A percentile compares a stretch with the other conserved stretches of the same genome.
Conservation (phyloP, 2,329 filamentous ascomycete species). For the Cordyceps militaris region DNA sequence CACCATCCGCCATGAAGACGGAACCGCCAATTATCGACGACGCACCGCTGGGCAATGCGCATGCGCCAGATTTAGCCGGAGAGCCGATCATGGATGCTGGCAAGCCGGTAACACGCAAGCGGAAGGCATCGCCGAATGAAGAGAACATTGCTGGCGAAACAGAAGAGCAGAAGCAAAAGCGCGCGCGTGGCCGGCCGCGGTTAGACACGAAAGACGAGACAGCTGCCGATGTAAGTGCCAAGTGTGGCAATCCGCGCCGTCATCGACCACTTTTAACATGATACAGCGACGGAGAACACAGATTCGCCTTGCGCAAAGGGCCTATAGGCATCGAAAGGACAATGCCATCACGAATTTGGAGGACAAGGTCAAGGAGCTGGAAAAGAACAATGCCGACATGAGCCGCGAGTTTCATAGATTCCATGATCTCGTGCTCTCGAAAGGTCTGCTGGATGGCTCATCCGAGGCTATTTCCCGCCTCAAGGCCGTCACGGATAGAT, state of each 20-base stretch:
- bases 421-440: conserved; percentile 52
- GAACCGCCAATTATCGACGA: not conserved
- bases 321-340: conserved; percentile 80
- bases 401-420: conserved; percentile 62
- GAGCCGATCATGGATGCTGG: not conserved
- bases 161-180: conserved; percentile 45
- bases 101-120: conserved; percentile 3
- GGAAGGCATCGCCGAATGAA: conserved; percentile 20
- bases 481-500: conserved; percentile 48
- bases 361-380: conserved; percentile 61
- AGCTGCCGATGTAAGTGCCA: conserved; percentile 62
- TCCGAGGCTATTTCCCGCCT: conserved; percentile 53
- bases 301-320: conserved; percentile 77
- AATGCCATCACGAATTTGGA: conserved; percentile 69
- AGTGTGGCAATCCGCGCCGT: not conserved
- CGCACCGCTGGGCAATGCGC: not conserved
- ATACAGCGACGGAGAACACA: conserved; percentile 71
- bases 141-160: conserved; percentile 21
- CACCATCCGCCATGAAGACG: conserved; percentile 2
- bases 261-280: conserved; percentile 19
- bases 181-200: conserved; percentile 65
- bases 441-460: conserved; percentile 50
- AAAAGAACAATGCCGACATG: conserved; percentile 65
- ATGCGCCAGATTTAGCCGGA: not conserved
- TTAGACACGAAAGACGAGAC: conserved; percentile 73